A percentile compares a stretch with the other conserved stretches of the same genome.
These are phyloP conservation scores for Penicillium sp. DNA, from an alignment of 2,329 filamentous ascomycete species.

Conservation along the genomic window DNA sequence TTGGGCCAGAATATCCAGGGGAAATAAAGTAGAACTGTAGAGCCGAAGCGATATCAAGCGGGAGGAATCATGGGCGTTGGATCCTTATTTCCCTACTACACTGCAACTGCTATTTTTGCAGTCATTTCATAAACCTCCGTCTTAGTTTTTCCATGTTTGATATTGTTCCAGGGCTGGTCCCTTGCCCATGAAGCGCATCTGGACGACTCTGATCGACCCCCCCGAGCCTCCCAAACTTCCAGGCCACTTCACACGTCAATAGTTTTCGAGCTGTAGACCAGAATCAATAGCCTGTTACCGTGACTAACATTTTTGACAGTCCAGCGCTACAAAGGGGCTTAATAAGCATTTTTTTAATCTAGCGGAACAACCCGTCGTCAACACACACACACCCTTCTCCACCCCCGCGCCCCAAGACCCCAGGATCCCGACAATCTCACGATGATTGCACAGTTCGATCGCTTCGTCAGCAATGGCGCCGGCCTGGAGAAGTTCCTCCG, in stretches of 20 bases:
- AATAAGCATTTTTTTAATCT: not conserved
- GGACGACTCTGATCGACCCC: no score
- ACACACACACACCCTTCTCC: not conserved
- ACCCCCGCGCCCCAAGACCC: not conserved
- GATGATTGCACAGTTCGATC: constrained; percentile 28
- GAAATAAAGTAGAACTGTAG: constrained; percentile 50
- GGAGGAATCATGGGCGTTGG: not conserved
- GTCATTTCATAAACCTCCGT: no score
- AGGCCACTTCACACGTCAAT: not conserved
- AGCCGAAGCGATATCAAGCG: not conserved
- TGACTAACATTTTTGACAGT: not conserved
- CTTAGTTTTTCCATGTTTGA: not conserved
- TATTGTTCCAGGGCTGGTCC: not conserved
- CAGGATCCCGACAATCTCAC: not conserved
- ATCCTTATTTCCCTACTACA: not conserved
- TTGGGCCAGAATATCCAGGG: constrained; percentile 75
- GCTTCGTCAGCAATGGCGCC: constrained; percentile 31
- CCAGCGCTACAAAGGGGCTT: not conserved
- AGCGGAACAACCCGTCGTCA: not conserved
- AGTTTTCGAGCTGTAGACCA: not conserved
- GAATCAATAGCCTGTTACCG: not conserved
- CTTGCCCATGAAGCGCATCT: not conserved
- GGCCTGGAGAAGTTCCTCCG: constrained; percentile 43
- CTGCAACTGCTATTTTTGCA: not conserved
- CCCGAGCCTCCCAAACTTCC: not conserved